Percentiles rank a stretch among this genome's conserved stretches.
Conservation (phyloP, 768 basidiomycete species). For the Phylloporus scabripes region DNA sequence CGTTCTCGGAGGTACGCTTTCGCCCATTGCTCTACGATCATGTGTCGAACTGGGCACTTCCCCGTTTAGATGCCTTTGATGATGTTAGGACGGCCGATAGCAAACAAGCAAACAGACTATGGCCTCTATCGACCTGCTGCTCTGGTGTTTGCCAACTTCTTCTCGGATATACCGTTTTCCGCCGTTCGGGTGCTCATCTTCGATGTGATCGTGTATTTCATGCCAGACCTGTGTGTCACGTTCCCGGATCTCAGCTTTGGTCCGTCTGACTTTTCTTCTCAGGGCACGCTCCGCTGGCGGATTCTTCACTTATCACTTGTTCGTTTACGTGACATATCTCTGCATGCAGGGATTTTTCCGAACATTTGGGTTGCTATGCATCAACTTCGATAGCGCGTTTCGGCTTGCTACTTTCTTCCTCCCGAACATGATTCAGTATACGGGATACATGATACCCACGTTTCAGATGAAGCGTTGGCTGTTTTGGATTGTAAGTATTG, state of each 20-base stretch:
- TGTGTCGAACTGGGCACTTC: not conserved
- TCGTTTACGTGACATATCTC: conserved; percentile 60
- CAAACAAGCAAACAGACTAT: conserved; percentile 62
- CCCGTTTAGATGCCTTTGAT: conserved; percentile 55
- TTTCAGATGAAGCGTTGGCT: conserved; percentile 74
- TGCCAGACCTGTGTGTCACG: conserved; percentile 44
- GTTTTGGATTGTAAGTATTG: conserved; percentile 68
- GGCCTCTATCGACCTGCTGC: conserved; percentile 65
- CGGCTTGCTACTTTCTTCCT: conserved; percentile 62
- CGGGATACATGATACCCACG: conserved; percentile 65
- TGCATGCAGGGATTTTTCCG: conserved; percentile 85
- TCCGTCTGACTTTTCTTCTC: conserved; percentile 2
- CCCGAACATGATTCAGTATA: conserved; percentile 69
- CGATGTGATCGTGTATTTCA: conserved; percentile 66
- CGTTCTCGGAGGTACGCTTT: conserved; percentile 58
- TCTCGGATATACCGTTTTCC: conserved; percentile 68
- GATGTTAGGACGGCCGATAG: conserved; percentile 76
- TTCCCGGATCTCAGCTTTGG: conserved; percentile 17
- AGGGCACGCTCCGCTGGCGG: conserved; percentile 34
- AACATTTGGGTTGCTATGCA: conserved; percentile 54
- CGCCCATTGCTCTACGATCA: not conserved
- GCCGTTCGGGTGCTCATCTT: conserved; percentile 53
- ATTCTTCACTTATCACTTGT: conserved; percentile 59
- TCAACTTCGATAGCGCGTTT: conserved; percentile 50
- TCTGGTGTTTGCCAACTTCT: conserved; percentile 57